A percentile compares a stretch with the other conserved stretches of the same genome.
Conservation (phyloP, 169 alveolate species). For the Plasmodium gallinaceum region DNA sequence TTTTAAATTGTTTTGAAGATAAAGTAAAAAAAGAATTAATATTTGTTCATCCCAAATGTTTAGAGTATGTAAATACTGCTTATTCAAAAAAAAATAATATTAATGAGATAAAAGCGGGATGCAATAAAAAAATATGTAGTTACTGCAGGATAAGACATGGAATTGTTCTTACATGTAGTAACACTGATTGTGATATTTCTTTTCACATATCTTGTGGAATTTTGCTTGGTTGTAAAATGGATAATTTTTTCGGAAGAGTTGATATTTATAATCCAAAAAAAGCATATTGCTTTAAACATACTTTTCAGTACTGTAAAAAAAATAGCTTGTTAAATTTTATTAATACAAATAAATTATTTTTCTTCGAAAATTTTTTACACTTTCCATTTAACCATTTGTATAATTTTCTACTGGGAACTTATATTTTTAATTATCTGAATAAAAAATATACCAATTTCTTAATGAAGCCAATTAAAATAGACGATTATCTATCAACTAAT, state of each 20-base stretch:
- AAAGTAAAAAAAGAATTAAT: slow-evolving; percentile 61
- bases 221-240: slow-evolving; percentile 71
- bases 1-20: slow-evolving; percentile 75
- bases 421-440: slow-evolving; percentile 41
- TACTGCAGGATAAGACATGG: slow-evolving; percentile 75
- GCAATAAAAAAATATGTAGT: slow-evolving; percentile 63
- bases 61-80: slow-evolving; percentile 71
- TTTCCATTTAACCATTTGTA: slow-evolving; percentile 63
- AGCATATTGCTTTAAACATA: slow-evolving; percentile 73
- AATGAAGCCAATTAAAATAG: slow-evolving; percentile 63
- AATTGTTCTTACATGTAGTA: slow-evolving; percentile 71
- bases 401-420: slow-evolving; percentile 60
- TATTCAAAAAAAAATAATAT: slow-evolving; percentile 51
- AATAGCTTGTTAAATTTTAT: slow-evolving; percentile 46
- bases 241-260: slow-evolving; percentile 72
- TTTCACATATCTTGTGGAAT: slow-evolving; percentile 76
- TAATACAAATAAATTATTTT: slow-evolving; percentile 66
- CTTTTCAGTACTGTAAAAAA: slow-evolving; percentile 63
- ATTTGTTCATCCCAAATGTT: slow-evolving; percentile 74
- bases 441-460: slow-evolving; percentile 46
- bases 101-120: slow-evolving; percentile 41
- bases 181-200: slow-evolving; percentile 67
- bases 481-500: slow-evolving; percentile 29
- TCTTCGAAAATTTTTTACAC: slow-evolving; percentile 51
- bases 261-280: slow-evolving; percentile 76